Percentiles rank a stretch among this genome's conserved stretches.
phyloP scores from a whole-genome alignment of 148 eudicot species.

The Chenopodium quinoa region DNA sequence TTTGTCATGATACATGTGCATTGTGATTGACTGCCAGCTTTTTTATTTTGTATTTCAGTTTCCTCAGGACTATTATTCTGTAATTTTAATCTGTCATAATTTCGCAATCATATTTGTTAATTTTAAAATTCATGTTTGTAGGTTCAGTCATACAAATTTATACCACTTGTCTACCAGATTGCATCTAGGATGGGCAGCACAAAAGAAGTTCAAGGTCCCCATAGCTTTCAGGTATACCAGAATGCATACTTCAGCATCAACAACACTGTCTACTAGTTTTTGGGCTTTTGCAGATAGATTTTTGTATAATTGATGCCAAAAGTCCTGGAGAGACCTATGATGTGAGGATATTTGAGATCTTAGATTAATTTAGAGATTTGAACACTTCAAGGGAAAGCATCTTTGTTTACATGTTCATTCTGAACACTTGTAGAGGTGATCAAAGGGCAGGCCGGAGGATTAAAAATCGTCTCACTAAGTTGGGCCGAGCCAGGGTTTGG shows the following conservation, averaged over 20 bases:
- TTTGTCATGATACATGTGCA: constrained; percentile 4
- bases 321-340: background rate
- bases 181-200: constrained; percentile 91
- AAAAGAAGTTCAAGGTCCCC: constrained; percentile 66
- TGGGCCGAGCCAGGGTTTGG: too few relatives aligned
- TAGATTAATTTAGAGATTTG: background rate
- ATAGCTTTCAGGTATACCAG: constrained; percentile 71
- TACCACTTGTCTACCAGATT: constrained; percentile 95
- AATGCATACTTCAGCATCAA: constrained; percentile 11
- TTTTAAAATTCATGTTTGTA: constrained; percentile 29
- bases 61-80: background rate
- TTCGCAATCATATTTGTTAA: background rate
- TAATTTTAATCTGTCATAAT: background rate
- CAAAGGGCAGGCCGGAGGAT: too few relatives aligned
- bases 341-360: background rate
- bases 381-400: too few relatives aligned
- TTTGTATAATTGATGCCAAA: background rate
- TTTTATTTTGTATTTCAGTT: background rate
- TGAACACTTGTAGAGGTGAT: too few relatives aligned
- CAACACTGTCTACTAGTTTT: background rate
- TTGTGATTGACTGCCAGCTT: background rate
- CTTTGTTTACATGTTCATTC: too few relatives aligned
- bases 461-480: too few relatives aligned
- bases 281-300: background rate
- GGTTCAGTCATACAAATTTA: constrained; percentile 94